phyloP scores from a whole-genome alignment of 1,284 basidiomycete species.

The Cutaneotrichosporon sp. region DNA sequence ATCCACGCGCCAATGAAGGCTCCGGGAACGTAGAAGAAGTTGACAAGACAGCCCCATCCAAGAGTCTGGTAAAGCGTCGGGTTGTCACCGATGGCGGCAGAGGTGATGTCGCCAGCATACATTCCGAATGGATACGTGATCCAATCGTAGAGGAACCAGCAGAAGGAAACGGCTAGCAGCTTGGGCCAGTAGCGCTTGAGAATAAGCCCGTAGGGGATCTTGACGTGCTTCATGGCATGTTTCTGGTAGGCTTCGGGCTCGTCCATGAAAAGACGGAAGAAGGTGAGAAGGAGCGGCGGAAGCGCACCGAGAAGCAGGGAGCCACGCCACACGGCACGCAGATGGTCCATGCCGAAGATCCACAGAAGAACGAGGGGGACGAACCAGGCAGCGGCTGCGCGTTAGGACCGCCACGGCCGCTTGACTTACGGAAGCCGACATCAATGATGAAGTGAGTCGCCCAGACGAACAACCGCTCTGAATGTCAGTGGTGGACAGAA shows the following conservation, averaged over 20 bases:
- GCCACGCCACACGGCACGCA: constrained; percentile 79
- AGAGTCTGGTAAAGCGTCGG: constrained; percentile 32
- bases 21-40: constrained; percentile 50
- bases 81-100: constrained; percentile 23
- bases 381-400: constrained; percentile 61
- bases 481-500: not conserved
- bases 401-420: not conserved
- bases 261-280: constrained; percentile 81
- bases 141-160: constrained; percentile 65
- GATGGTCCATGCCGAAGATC: constrained; percentile 78
- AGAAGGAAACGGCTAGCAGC: constrained; percentile 29
- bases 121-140: constrained; percentile 63
- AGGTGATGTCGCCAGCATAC: constrained; percentile 63
- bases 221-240: constrained; percentile 62
- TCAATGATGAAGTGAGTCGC: constrained; percentile 20
- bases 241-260: constrained; percentile 55
- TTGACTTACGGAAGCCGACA: constrained; percentile 12
- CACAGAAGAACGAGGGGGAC: constrained; percentile 78
- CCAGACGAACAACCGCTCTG: constrained; percentile 66
- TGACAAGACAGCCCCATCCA: constrained; percentile 49
- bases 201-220: constrained; percentile 62
- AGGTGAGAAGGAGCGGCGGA: constrained; percentile 68
- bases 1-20: constrained; percentile 35
- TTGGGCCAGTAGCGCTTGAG: constrained; percentile 62
- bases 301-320: constrained; percentile 80